A percentile compares a stretch with the other conserved stretches of the same genome.
These are phyloP conservation scores for Cryptococcus sp. DNA, from an alignment of 1,284 basidiomycete species.

Conservation along the genomic window DNA sequence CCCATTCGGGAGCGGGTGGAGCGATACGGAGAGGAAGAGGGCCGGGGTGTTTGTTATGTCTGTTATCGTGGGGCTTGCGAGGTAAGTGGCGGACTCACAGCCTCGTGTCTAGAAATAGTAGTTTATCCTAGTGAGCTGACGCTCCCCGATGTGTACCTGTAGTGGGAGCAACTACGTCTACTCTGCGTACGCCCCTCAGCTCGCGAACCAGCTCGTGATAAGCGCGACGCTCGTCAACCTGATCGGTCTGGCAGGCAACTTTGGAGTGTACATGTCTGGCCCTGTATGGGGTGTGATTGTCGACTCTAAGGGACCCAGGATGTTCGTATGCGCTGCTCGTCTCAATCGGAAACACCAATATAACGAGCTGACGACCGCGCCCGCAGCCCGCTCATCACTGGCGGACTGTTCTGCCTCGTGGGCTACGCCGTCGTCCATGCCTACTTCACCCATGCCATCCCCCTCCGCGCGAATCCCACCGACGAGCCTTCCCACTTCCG, in stretches of 20 bases:
- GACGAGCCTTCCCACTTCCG: slow-evolving; percentile 18
- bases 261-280: slow-evolving; percentile 45
- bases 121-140: not conserved
- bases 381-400: slow-evolving; percentile 41
- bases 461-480: slow-evolving; percentile 18
- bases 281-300: slow-evolving; percentile 62
- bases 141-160: not conserved
- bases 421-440: slow-evolving; percentile 66
- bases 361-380: not conserved
- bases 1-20: slow-evolving; percentile 11
- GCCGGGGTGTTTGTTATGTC: slow-evolving; percentile 13
- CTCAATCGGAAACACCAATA: not conserved
- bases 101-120: not conserved
- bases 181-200: slow-evolving; percentile 74
- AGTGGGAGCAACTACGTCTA: slow-evolving; percentile 28
- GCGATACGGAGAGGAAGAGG: slow-evolving; percentile 6
- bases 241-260: slow-evolving; percentile 55
- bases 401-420: slow-evolving; percentile 56
- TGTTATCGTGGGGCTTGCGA: slow-evolving; percentile 21
- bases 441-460: slow-evolving; percentile 56
- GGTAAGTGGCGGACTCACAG: slow-evolving; percentile 16
- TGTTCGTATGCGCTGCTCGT: slow-evolving; percentile 40
- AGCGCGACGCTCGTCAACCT: slow-evolving; percentile 72
- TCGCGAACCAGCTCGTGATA: slow-evolving; percentile 65
- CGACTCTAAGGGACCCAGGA: slow-evolving; percentile 61